Conservation (phyloP, 345 rosid genomes). For the Salix viminalis region DNA sequence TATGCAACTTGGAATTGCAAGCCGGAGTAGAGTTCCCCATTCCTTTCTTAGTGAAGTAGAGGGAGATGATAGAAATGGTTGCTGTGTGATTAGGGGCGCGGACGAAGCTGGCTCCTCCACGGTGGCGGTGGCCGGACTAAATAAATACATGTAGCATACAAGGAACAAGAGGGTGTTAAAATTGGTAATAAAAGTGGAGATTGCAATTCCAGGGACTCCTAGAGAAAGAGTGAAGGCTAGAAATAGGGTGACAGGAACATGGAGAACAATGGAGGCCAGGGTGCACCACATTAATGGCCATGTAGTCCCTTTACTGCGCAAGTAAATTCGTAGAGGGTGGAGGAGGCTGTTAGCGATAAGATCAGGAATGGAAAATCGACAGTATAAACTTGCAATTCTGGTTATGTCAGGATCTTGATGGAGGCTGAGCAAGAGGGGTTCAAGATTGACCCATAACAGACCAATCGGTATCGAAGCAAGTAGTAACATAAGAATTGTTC, state of each 20-base stretch:
- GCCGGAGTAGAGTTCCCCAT: slow-evolving; percentile 54
- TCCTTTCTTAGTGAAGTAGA: slow-evolving; percentile 19
- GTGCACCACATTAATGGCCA: slow-evolving; percentile 91
- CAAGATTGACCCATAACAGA: slow-evolving; percentile 63
- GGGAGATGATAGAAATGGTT: background rate
- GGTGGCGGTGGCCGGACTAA: slow-evolving; percentile 1
- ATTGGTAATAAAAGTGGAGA: slow-evolving; percentile 58
- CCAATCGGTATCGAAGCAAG: slow-evolving; percentile 59
- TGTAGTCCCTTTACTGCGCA: slow-evolving; percentile 75
- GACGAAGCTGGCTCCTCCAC: background rate
- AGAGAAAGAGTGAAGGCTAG: slow-evolving; percentile 50
- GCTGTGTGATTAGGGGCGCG: background rate
- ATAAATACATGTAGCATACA: slow-evolving; percentile 40
- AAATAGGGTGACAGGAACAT: slow-evolving; percentile 51
- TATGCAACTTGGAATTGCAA: slow-evolving; percentile 77
- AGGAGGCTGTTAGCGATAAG: slow-evolving; percentile 70
- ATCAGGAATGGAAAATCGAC: slow-evolving; percentile 69
- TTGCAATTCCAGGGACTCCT: slow-evolving; percentile 74
- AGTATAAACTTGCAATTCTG: slow-evolving; percentile 57
- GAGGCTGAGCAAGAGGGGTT: slow-evolving; percentile 61
- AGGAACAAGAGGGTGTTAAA: slow-evolving; percentile 59
- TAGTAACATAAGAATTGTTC: slow-evolving; percentile 62
- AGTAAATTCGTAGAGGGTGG: slow-evolving; percentile 77
- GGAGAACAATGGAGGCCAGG: slow-evolving; percentile 47
- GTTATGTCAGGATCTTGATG: slow-evolving; percentile 63